Conservation (phyloP, 495 filamentous ascomycete genomes). For the Podospora sp. region DNA sequence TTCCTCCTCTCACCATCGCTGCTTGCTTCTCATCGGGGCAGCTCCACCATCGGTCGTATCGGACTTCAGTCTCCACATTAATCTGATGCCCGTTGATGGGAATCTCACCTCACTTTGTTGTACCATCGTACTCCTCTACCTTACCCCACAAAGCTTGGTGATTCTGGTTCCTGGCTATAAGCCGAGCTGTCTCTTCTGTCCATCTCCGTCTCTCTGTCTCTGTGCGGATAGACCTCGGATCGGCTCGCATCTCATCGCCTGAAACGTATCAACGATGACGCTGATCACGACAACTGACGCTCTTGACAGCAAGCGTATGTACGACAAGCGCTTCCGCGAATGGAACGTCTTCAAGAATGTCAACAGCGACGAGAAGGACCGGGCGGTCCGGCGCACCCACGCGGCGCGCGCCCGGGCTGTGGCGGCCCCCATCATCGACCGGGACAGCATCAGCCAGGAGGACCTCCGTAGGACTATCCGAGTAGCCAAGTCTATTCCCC, state of each 20-base stretch:
- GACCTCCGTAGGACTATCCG: conserved; percentile 31
- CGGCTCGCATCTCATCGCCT: not conserved
- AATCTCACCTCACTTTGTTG: not conserved
- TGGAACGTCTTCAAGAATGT: conserved; percentile 42
- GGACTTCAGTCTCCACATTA: not conserved
- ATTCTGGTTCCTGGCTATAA: not conserved
- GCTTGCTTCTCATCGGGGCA: not conserved
- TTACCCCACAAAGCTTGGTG: not conserved
- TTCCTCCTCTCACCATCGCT: not conserved
- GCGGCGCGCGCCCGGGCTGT: conserved; percentile 18
- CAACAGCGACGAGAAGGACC: conserved; percentile 35
- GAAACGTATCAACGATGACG: conserved; percentile 24
- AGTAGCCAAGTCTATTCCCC: conserved; percentile 26
- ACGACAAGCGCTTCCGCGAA: conserved; percentile 40
- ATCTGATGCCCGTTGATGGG: not conserved
- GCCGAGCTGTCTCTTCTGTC: not conserved
- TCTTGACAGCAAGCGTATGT: conserved; percentile 40
- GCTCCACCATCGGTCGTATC: not conserved
- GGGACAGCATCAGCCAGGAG: conserved; percentile 29
- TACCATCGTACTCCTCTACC: not conserved
- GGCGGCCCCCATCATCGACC: conserved; percentile 7
- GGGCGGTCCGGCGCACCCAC: conserved; percentile 19
- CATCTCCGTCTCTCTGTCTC: not conserved
- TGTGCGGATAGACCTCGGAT: not conserved
- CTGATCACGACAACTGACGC: conserved; percentile 32